A percentile compares a stretch with the other conserved stretches of the same genome.
phyloP scores from a whole-genome alignment of 768 basidiomycete species.

The Lactarius pseudohatsudake region DNA sequence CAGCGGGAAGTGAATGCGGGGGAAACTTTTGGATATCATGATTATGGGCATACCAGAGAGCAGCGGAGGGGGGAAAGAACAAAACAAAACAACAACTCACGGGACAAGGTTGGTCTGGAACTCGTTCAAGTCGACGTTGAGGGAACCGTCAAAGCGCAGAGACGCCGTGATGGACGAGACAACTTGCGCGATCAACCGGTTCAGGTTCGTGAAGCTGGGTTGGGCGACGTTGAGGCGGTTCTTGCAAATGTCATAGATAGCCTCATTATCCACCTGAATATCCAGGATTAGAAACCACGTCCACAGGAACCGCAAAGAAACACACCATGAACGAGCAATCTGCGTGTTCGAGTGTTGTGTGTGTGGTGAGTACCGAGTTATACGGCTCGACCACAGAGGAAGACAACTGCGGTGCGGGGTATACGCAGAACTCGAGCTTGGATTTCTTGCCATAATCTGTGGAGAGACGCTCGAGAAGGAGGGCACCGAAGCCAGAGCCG shows the following conservation, averaged over 20 bases:
- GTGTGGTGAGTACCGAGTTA: constrained; percentile 95
- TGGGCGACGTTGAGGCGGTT: constrained; percentile 81
- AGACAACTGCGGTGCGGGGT: constrained; percentile 89
- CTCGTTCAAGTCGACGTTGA: constrained; percentile 97
- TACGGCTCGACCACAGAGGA: constrained; percentile 98
- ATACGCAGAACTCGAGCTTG: constrained; percentile 97
- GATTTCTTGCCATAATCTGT: constrained; percentile 99
- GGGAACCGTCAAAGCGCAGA: constrained; percentile 92
- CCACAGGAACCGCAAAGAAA: neutral
- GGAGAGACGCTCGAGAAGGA: constrained; percentile 92
- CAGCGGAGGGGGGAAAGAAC: constrained; percentile 5
- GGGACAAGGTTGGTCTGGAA: constrained; percentile 99
- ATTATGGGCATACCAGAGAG: neutral
- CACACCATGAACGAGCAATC: constrained; percentile 98
- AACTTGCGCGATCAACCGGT: constrained; percentile 96
- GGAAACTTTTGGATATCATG: constrained; percentile 59
- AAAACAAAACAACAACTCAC: constrained; percentile 46
- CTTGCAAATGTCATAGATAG: constrained; percentile 99
- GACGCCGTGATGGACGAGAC: constrained; percentile 98
- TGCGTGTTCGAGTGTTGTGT: constrained; percentile 97
- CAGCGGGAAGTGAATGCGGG: constrained; percentile 97
- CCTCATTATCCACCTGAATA: constrained; percentile 91
- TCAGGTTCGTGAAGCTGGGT: constrained; percentile 92
- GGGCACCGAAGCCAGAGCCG: constrained; percentile 96
- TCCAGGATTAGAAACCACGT: neutral